These are phyloP conservation scores for Saraca asoca DNA, from an alignment of 331 rosid genomes.

Conservation along the genomic window DNA sequence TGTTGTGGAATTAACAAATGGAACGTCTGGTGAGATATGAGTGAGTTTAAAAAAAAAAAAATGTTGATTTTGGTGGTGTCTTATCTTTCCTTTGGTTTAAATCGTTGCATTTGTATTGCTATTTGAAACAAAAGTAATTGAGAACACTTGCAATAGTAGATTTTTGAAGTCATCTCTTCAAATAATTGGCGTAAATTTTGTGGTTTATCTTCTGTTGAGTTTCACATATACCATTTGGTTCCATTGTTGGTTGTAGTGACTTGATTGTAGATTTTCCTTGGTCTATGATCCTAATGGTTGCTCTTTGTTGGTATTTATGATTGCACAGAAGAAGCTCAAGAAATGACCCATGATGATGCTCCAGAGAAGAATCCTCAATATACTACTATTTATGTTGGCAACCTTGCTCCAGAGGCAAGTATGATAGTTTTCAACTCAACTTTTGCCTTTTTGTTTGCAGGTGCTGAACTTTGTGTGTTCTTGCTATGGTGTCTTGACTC, in stretches of 20 bases:
- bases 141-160: constrained; percentile 3
- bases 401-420: constrained; percentile 87
- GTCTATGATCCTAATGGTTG: constrained; percentile 10
- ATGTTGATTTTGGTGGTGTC: neutral
- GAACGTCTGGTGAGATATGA: constrained; percentile 63
- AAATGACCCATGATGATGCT: constrained; percentile 64
- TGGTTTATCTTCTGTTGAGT: too few species aligned
- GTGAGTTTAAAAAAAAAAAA: too few species aligned
- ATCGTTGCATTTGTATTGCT: constrained; percentile 3
- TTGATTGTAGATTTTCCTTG: constrained; percentile 27
- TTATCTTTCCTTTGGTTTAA: neutral
- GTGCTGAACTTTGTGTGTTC: too few species aligned
- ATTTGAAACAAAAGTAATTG: neutral
- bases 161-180: too few species aligned
- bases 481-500: too few species aligned
- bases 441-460: too few species aligned
- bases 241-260: constrained; percentile 1
- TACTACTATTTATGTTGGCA: constrained; percentile 92
- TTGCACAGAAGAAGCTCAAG: constrained; percentile 72
- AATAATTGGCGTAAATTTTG: too few species aligned
- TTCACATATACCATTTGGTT: neutral
- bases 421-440: constrained; percentile 2
- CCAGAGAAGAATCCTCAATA: constrained; percentile 83
- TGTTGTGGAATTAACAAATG: constrained; percentile 79
- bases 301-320: neutral